These are phyloP conservation scores for Austropuccinia psidii DNA, from an alignment of 1,284 basidiomycete species.

Conservation along the genomic window DNA sequence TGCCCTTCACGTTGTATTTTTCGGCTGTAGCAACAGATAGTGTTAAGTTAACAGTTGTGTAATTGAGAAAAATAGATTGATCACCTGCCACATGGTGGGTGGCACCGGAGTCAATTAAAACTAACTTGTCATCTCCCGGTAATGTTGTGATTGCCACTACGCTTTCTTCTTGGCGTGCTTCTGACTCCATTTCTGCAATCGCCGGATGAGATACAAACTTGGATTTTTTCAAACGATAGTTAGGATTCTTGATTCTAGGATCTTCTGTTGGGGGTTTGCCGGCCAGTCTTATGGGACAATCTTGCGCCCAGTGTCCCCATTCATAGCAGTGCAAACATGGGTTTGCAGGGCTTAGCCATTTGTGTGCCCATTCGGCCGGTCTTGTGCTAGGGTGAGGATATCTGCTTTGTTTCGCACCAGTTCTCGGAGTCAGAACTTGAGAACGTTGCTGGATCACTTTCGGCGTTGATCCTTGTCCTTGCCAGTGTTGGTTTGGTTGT, in stretches of 20 bases:
- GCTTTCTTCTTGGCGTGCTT: too few relatives aligned
- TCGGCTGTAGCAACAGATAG: too few relatives aligned
- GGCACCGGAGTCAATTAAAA: too few relatives aligned
- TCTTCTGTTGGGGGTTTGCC: background rate
- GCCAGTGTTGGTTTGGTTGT: background rate
- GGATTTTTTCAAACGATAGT: too few relatives aligned
- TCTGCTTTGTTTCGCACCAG: background rate
- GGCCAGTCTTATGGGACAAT: background rate
- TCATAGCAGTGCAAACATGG: background rate
- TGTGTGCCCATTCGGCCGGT: background rate
- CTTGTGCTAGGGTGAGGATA: background rate
- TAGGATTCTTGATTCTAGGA: background rate
- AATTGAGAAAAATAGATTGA: too few relatives aligned
- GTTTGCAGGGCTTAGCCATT: background rate
- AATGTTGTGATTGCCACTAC: too few relatives aligned
- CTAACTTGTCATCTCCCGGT: too few relatives aligned
- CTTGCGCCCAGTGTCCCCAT: background rate
- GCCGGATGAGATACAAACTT: too few relatives aligned
- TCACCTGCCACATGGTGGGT: too few relatives aligned
- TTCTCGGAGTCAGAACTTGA: background rate
- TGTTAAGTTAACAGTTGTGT: too few relatives aligned
- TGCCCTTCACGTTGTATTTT: too few relatives aligned
- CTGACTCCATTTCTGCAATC: too few relatives aligned
- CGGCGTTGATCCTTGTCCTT: background rate
- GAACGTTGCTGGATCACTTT: background rate